These are phyloP conservation scores for Talaromyces sp. DNA, from an alignment of 2,329 filamentous ascomycete species.

Conservation along the genomic window DNA sequence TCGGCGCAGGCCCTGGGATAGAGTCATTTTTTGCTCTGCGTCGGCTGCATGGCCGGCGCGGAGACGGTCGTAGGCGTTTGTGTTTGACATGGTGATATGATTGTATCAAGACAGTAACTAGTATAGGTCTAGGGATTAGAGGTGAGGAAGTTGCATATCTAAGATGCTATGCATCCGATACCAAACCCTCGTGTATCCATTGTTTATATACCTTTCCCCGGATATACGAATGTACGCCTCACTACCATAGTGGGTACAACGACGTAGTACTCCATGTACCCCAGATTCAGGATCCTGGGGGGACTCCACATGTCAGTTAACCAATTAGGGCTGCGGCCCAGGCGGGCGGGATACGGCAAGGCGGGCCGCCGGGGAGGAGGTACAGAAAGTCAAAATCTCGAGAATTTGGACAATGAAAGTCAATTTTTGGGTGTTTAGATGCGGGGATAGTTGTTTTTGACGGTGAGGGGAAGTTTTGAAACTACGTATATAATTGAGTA, in stretches of 20 bases:
- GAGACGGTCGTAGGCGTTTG: not conserved
- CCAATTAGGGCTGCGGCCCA: not conserved
- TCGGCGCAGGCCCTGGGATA: slow-evolving; percentile 72
- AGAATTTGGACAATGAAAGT: not conserved
- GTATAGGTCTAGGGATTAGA: not conserved
- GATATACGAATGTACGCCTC: not conserved
- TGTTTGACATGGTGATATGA: not conserved
- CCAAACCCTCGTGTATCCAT: not conserved
- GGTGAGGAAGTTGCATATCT: not conserved
- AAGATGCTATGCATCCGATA: not conserved
- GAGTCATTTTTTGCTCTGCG: slow-evolving; percentile 62
- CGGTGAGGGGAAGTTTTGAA: not conserved
- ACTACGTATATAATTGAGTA: not conserved
- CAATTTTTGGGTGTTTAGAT: not conserved
- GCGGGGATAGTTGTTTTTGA: not conserved
- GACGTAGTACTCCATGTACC: not conserved
- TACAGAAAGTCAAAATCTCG: not conserved
- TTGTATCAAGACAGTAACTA: not conserved
- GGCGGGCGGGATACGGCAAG: not conserved
- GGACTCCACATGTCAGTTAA: not conserved
- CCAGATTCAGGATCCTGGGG: not conserved
- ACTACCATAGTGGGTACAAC: not conserved
- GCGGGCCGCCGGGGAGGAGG: not conserved
- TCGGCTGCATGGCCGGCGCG: not conserved
- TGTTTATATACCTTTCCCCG: not conserved